Base-by-base conservation (phyloP, 257 asterid genomes). In the Capsicum chinense region DNA sequence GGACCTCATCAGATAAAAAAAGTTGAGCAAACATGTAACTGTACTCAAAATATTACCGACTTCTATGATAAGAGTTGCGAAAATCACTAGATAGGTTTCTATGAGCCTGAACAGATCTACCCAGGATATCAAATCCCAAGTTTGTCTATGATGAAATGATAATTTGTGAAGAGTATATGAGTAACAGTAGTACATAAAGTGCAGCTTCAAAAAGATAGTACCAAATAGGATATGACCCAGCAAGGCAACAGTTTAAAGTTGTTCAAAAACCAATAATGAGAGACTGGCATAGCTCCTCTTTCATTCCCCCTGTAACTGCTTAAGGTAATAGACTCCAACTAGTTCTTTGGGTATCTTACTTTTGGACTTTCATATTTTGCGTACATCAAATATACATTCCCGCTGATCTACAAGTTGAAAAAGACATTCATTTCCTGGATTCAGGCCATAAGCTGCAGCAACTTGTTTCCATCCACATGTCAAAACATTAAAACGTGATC, bases 361-460 rank as follows among this genome's bases (percentile, higher is more conserved):
- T 68, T 74, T 64, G 67, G 69, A 54, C 48, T 62, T 85, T 68
- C 78, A 74, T 11, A 50, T 11, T 74, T 74, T 52, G 56, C 42
- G 16, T 19, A 85, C 71, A 33, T 13, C 74, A 17, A 79, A 85
- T 44, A 80, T 44, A 69, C 54, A 35, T 68, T 64, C 8, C 68
- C 3, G 13, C 63, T 21, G 48, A 83, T 85, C 48, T 58, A 59
- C 85, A 35, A 64, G 47, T 60, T 21, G 50, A 39, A 87, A 48
- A 56, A 21, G 59, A 78, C 85, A 87, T 2, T 54, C n/a, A 63
- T 87, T 88, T 79, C 88, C 90, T 54, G 79, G 50, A 16, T 35
- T 78, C 37, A 83, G 19, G 10, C 71, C 69, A 58, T 85, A 60
- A 33, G 58, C 21, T 70, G 64, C 69, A 63, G 84, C 64, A 42